phyloP scores from a whole-genome alignment of 257 asterid species.

The Solanum verrucosum region DNA sequence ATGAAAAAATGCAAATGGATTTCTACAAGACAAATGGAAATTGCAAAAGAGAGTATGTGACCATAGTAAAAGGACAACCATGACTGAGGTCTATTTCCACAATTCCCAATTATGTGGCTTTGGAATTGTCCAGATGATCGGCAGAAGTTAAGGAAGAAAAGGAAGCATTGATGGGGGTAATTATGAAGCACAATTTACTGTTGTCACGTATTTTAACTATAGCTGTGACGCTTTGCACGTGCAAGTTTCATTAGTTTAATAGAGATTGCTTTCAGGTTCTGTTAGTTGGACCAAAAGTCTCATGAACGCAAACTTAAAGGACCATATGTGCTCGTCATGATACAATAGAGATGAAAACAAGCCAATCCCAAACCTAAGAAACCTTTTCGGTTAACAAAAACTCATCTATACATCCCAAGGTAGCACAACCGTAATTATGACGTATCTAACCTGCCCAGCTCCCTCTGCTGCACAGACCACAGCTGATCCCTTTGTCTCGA shows the following conservation, averaged over 20 bases:
- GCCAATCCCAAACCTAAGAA: not conserved
- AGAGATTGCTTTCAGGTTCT: not conserved
- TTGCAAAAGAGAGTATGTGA: not conserved
- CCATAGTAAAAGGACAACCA: not conserved
- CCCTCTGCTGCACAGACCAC: slow-evolving; percentile 97
- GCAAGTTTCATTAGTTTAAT: not conserved
- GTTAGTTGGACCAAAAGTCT: not conserved
- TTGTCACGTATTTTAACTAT: not conserved
- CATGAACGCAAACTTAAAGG: not conserved
- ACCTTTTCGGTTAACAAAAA: not conserved
- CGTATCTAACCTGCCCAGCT: slow-evolving; percentile 79
- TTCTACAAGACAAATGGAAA: not conserved
- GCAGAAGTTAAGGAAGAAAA: not conserved
- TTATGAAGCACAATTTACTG: not conserved
- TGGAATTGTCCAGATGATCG: not conserved
- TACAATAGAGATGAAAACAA: not conserved
- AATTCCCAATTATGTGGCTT: not conserved
- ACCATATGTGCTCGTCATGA: not conserved
- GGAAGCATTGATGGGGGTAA: not conserved
- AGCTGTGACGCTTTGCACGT: not conserved
- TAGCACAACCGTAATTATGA: not conserved
- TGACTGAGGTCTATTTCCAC: not conserved
- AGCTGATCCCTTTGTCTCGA: slow-evolving; percentile 87
- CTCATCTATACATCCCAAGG: not conserved
- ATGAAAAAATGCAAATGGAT: not conserved